Evolutionary conservation across 768 basidiomycete species (phyloP).

Genomic region (Dacryopinax spathularia): DNA sequence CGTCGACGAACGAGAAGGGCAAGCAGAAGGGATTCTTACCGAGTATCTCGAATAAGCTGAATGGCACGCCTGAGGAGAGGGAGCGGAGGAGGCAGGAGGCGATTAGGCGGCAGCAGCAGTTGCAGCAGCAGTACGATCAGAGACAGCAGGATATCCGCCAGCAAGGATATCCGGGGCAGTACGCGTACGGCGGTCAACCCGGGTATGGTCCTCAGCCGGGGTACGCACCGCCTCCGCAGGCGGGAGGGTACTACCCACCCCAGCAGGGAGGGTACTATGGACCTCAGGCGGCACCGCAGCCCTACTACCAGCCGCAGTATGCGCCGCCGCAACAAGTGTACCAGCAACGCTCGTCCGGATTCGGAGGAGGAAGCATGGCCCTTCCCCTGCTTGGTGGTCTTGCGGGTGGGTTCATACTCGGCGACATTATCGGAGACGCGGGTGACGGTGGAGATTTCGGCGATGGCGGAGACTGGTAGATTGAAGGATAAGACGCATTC

Average conservation of each 20-base stretch:
- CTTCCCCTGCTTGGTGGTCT: conserved; percentile 9
- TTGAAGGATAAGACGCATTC: no score
- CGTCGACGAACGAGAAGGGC: background rate
- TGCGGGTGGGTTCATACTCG: conserved; percentile 3
- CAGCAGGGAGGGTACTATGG: background rate
- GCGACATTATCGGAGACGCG: conserved; percentile 6
- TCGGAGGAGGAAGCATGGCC: conserved; percentile 4
- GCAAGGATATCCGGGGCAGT: background rate
- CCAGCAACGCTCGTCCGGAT: conserved; percentile 4
- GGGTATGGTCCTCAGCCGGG: background rate
- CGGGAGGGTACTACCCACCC: conserved; percentile 2
- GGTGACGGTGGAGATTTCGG: conserved; percentile 8
- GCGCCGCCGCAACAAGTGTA: background rate
- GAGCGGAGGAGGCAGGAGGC: conserved; percentile 10
- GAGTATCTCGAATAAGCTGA: conserved; percentile 13
- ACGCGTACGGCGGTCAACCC: background rate
- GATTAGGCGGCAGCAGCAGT: conserved; percentile 9
- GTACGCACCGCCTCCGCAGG: conserved; percentile 7
- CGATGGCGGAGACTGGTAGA: conserved; percentile 7
- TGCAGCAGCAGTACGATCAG: conserved; percentile 10
- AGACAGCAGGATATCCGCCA: conserved; percentile 8
- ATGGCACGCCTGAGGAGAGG: conserved; percentile 14
- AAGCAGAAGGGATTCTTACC: conserved; percentile 14
- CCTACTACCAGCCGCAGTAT: conserved; percentile 1
- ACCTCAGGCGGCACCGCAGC: background rate